Conservation (phyloP, 164 flowering plant species). For the Magnolia officinalis region DNA sequence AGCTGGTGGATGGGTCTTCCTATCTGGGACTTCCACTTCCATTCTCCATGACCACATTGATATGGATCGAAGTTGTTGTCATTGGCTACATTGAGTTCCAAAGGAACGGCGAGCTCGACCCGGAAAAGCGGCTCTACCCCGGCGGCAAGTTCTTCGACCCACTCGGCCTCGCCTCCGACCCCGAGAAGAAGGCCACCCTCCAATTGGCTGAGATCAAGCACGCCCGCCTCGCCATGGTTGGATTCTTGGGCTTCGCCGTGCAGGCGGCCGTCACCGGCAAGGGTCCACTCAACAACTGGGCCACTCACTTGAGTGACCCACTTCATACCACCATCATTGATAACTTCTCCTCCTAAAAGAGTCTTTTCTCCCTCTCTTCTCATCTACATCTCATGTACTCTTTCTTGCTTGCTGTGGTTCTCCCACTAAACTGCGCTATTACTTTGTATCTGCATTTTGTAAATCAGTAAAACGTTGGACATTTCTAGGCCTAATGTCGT, state of each 20-base stretch:
- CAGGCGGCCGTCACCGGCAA: conserved; percentile 96
- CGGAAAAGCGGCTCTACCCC: conserved; percentile 93
- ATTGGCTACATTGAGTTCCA: conserved; percentile 98
- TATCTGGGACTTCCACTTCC: conserved; percentile 95
- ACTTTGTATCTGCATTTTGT: conserved; percentile 10
- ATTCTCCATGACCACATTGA: conserved; percentile 74
- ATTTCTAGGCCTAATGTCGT: neutral
- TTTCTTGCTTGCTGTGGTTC: neutral
- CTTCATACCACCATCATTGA: conserved; percentile 97
- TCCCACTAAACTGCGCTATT: neutral
- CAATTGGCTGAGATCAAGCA: conserved; percentile 99
- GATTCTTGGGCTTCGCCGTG: conserved; percentile 85
- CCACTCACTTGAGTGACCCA: conserved; percentile 95
- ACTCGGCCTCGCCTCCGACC: conserved; percentile 79
- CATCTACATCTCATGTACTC: neutral
- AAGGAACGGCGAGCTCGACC: conserved; percentile 92
- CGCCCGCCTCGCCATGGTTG: conserved; percentile 97
- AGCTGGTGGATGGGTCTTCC: conserved; percentile 87
- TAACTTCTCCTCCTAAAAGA: conserved; percentile 47
- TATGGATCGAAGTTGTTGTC: conserved; percentile 84
- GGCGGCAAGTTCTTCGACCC: conserved; percentile 92
- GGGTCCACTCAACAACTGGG: conserved; percentile 99
- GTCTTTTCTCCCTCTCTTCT: neutral
- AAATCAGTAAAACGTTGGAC: conserved; percentile 4
- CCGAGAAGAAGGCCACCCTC: conserved; percentile 81